A percentile compares a stretch with the other conserved stretches of the same genome.
Evolutionary conservation across 2,329 filamentous ascomycete species (phyloP).

Genomic region (Tolypocladium ophioglossoides): DNA sequence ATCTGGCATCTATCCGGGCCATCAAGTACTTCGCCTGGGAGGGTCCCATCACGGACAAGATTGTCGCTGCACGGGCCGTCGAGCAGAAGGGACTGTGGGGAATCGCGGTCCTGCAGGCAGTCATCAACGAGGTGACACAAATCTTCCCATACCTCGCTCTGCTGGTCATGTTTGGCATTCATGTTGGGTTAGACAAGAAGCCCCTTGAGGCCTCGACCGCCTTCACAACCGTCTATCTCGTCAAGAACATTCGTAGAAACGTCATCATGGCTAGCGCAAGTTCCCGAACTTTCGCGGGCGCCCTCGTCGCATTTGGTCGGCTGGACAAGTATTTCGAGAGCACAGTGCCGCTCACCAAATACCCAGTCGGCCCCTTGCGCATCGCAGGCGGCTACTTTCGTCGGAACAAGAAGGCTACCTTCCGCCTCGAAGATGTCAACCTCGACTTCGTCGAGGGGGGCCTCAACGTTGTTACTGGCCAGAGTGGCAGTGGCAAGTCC

Average conservation of each 20-base stretch:
- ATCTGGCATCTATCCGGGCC: slow-evolving; percentile 44
- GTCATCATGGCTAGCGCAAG: slow-evolving; percentile 38
- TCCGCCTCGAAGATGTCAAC: slow-evolving; percentile 35
- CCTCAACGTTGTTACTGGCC: slow-evolving; percentile 42
- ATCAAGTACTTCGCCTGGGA: slow-evolving; percentile 55
- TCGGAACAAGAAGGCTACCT: slow-evolving; percentile 38
- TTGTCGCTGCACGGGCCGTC: slow-evolving; percentile 35
- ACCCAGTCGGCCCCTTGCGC: slow-evolving; percentile 37
- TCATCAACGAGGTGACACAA: slow-evolving; percentile 38
- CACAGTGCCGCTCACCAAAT: slow-evolving; percentile 34
- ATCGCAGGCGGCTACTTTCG: slow-evolving; percentile 37
- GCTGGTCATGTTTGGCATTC: slow-evolving; percentile 42
- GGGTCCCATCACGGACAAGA: slow-evolving; percentile 37
- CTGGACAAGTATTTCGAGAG: slow-evolving; percentile 44
- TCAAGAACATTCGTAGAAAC: slow-evolving; percentile 42
- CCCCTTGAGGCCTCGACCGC: slow-evolving; percentile 44
- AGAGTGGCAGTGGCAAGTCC: slow-evolving; percentile 47
- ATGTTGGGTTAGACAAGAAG: slow-evolving; percentile 35
- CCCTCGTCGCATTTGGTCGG: slow-evolving; percentile 34
- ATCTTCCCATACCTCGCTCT: slow-evolving; percentile 41
- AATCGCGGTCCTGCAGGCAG: slow-evolving; percentile 35
- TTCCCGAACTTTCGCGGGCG: slow-evolving; percentile 22
- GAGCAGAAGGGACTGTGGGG: slow-evolving; percentile 47
- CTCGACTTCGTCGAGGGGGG: slow-evolving; percentile 42
- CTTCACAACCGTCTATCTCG: slow-evolving; percentile 44